Base-by-base conservation (phyloP, 202 grass and related monocot species). In the Dendrocalamus latiflorus region DNA sequence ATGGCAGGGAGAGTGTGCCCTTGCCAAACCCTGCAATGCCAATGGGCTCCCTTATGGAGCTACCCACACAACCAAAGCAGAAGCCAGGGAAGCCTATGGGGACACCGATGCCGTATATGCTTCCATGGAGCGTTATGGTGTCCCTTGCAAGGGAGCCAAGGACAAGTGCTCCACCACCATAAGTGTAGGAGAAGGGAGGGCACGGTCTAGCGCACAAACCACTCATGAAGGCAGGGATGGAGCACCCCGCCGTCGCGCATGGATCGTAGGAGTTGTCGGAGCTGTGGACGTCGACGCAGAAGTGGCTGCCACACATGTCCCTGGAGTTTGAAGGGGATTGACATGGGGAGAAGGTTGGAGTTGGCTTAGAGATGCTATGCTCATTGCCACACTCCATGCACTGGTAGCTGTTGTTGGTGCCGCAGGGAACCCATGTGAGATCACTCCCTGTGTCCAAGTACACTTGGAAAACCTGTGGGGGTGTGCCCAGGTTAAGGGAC, bases 161-260 rank as follows among this genome's bases (percentile, higher is more conserved):
- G 81, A 88, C 81, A 14, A 91, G 21, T 5, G 58, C 85, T 3
- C 85, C 81, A 4, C 81, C 89, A 7, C 85, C 81, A 5, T 91
- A 88, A 7, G 81, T 91, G 89, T 91, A 91, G 77, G 85, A 72
- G 89, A 91, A 88, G 2, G 85, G 79, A 73, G 85, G 89, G 89
- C 85, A 91, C 15, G 85, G 77, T 43, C 65, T 81, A 21, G 85
- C 24, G 14, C 89, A 91, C 30, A 25, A 9, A 20, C 77, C 65
- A 13, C 56, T 38, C 10, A 80, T 61, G 73, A 91, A 87, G 65
- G 81, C 61, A 6, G 55, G 20, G 20, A 88, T 81, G 39, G 72
- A 64, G 59, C 89, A 91, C 24, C 89, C 85, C 0, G 72, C 89
- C 0, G 75, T 44, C 0, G 85, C 77, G 65, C 85, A 91, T 12